Evolutionary conservation across 176 grass and related monocot genomes (phyloP).

Genomic region (Eleusine indica): DNA sequence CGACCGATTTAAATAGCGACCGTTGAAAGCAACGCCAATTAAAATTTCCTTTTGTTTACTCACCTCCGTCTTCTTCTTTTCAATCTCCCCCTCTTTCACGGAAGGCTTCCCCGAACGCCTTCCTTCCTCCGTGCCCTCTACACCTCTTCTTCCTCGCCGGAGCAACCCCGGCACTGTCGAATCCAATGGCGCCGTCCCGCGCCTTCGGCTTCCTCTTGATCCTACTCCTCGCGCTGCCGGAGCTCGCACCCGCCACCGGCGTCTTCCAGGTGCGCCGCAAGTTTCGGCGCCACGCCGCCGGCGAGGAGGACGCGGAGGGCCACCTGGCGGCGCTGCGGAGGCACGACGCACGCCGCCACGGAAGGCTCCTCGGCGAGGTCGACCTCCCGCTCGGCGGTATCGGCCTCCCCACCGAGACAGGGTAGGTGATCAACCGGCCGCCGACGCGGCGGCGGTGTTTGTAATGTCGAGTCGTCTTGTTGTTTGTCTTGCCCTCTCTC

Average conservation of each 20-base stretch:
- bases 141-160: neutral
- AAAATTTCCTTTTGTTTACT: neutral
- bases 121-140: neutral
- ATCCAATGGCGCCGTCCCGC: neutral
- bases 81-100: neutral
- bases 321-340: conserved; percentile 48
- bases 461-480: too few relatives aligned
- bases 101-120: neutral
- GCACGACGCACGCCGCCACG: conserved; percentile 61
- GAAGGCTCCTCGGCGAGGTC: conserved; percentile 52
- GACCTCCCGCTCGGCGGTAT: conserved; percentile 80
- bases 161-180: neutral
- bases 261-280: conserved; percentile 81
- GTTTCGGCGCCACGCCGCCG: conserved; percentile 44
- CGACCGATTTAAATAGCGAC: neutral
- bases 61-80: neutral
- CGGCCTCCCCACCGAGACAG: conserved; percentile 69
- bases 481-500: neutral
- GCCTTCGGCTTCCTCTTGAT: neutral
- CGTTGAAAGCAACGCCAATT: neutral
- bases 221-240: conserved; percentile 26
- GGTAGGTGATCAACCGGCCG: conserved; percentile 29
- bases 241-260: conserved; percentile 38
- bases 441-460: neutral
- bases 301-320: neutral